Evolutionary conservation across 2,329 filamentous ascomycete genomes (phyloP).

Genomic region (Colletotrichum neosansevieriae): DNA sequence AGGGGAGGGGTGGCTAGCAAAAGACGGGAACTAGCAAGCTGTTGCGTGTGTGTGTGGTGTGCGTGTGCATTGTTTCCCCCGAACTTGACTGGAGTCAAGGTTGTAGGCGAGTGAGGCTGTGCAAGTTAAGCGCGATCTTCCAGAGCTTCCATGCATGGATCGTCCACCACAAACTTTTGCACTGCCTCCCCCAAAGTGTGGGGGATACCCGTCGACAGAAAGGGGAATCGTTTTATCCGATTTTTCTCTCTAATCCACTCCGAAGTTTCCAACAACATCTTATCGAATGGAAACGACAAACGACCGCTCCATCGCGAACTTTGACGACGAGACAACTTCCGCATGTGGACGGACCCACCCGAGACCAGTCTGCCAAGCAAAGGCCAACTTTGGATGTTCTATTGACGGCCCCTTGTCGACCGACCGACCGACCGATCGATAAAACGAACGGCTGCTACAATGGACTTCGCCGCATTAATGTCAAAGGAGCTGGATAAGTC

Average conservation of each 20-base stretch:
- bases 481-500: conserved; percentile 90
- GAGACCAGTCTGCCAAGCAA: neutral
- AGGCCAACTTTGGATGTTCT: neutral
- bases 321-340: conserved; percentile 4
- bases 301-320: neutral
- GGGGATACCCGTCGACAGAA: conserved; percentile 15
- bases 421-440: conserved; percentile 11
- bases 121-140: conserved; percentile 40
- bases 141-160: conserved; percentile 40
- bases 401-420: too few relatives aligned
- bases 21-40: conserved; percentile 30
- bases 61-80: conserved; percentile 14
- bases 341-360: neutral
- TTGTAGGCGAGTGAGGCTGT: conserved; percentile 41
- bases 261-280: conserved; percentile 28
- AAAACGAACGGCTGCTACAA: conserved; percentile 54
- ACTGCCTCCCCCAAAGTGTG: conserved; percentile 30
- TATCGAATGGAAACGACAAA: conserved; percentile 13
- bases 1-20: conserved; percentile 10
- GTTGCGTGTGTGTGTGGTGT: conserved; percentile 19
- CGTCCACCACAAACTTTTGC: conserved; percentile 35
- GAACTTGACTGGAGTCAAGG: conserved; percentile 37
- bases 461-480: conserved; percentile 98
- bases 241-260: conserved; percentile 12
- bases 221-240: too few relatives aligned